Percentiles rank a stretch among this genome's conserved stretches.
These are phyloP conservation scores for Hypoxylon fuscum DNA, from an alignment of 495 filamentous ascomycete genomes.

Conservation along the genomic window DNA sequence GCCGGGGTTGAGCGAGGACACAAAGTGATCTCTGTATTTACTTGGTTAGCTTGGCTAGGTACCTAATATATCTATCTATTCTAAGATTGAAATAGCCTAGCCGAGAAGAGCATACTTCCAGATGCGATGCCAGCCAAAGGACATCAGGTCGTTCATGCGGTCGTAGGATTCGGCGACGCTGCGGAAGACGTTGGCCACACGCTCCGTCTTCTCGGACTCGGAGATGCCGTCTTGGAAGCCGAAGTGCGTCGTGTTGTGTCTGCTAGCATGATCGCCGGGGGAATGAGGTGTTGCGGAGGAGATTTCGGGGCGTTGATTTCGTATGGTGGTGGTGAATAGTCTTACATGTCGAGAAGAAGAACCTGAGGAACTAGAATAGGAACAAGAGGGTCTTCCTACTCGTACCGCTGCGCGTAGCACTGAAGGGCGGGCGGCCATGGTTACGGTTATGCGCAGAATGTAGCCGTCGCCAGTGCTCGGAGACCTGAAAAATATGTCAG, in stretches of 20 bases:
- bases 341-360: slow-evolving; percentile 5
- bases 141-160: slow-evolving; percentile 99
- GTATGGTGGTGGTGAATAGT: slow-evolving; percentile 29
- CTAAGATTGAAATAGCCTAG: not conserved
- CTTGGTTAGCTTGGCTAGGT: slow-evolving; percentile 22
- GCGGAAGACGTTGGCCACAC: slow-evolving; percentile 89
- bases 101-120: slow-evolving; percentile 71
- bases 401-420: slow-evolving; percentile 32
- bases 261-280: slow-evolving; percentile 3
- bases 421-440: slow-evolving; percentile 38
- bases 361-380: not conserved
- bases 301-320: slow-evolving; percentile 14
- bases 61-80: no score
- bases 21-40: slow-evolving; percentile 79
- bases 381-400: slow-evolving; percentile 18
- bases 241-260: slow-evolving; percentile 83
- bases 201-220: slow-evolving; percentile 74
- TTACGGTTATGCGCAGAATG: slow-evolving; percentile 4
- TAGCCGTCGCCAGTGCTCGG: slow-evolving; percentile 24
- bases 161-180: slow-evolving; percentile 92
- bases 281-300: slow-evolving; percentile 22
- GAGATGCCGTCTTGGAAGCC: slow-evolving; percentile 85
- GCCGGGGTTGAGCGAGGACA: slow-evolving; percentile 89
- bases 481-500: slow-evolving; percentile 7
- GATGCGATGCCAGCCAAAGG: slow-evolving; percentile 91